Conservation (phyloP, 208 protist species). For the Balamuthia mandrillaris region DNA sequence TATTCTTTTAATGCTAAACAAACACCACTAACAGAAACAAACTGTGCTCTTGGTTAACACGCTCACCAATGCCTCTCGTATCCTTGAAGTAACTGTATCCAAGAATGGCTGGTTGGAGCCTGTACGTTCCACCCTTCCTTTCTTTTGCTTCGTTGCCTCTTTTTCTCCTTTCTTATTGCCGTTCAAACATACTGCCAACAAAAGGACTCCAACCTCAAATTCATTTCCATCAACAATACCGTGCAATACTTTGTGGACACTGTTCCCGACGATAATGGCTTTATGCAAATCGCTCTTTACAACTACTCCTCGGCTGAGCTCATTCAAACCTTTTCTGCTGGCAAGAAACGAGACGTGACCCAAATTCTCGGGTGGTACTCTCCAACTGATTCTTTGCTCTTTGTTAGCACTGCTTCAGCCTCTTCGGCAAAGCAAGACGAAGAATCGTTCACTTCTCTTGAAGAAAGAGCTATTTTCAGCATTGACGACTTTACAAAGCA, state of each 20-base stretch:
- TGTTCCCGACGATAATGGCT: neutral
- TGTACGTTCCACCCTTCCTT: neutral
- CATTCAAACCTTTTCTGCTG: neutral
- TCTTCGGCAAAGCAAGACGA: too few species aligned
- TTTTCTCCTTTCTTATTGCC: neutral
- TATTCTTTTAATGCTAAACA: too few species aligned
- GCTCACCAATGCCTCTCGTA: neutral
- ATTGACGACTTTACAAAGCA: too few species aligned
- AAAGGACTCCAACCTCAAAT: too few species aligned
- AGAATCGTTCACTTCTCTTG: too few species aligned
- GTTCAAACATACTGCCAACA: neutral
- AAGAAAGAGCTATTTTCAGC: too few species aligned
- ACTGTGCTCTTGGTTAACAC: neutral
- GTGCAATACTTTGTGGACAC: neutral
- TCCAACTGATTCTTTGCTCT: neutral
- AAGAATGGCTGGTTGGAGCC: neutral
- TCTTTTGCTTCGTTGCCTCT: neutral
- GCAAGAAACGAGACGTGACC: neutral
- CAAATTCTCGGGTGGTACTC: neutral
- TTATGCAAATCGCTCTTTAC: neutral
- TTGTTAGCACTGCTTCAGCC: neutral
- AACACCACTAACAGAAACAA: neutral
- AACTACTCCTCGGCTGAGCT: neutral
- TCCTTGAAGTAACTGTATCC: neutral
- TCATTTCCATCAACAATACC: neutral